Conservation (phyloP, 345 rosid genomes). For the Eucalyptus sp. region DNA sequence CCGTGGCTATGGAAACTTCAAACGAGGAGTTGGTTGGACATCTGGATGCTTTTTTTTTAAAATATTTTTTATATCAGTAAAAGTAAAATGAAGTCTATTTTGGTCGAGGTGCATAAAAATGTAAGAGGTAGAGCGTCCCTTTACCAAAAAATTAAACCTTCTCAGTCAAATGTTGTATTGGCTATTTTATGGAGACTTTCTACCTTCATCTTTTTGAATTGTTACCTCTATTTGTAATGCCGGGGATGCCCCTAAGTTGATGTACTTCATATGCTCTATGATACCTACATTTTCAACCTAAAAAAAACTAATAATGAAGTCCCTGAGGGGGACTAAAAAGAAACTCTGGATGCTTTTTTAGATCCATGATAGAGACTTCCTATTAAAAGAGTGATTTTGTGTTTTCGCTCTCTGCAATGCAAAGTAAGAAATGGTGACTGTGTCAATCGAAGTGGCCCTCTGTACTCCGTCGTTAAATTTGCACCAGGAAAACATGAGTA, state of each 20-base stretch:
- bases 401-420: not conserved
- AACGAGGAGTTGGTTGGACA: not conserved
- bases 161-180: too few species aligned
- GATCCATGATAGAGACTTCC: not conserved
- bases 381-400: not conserved
- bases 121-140: too few species aligned
- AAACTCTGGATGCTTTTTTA: not conserved
- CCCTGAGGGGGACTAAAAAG: accelerated
- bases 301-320: too few species aligned
- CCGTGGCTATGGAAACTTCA: not conserved
- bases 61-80: not conserved
- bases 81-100: not conserved
- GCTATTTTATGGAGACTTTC: too few species aligned
- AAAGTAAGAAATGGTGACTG: accelerated
- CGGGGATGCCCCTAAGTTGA: too few species aligned
- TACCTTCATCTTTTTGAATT: too few species aligned
- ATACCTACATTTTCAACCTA: too few species aligned
- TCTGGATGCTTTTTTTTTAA: not conserved
- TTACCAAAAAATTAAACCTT: too few species aligned
- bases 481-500: not conserved
- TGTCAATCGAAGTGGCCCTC: not conserved
- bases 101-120: too few species aligned
- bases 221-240: too few species aligned
- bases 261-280: too few species aligned
- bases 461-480: accelerated